Base-by-base conservation (phyloP, 345 rosid genomes). In the Lagerstroemia speciosa region DNA sequence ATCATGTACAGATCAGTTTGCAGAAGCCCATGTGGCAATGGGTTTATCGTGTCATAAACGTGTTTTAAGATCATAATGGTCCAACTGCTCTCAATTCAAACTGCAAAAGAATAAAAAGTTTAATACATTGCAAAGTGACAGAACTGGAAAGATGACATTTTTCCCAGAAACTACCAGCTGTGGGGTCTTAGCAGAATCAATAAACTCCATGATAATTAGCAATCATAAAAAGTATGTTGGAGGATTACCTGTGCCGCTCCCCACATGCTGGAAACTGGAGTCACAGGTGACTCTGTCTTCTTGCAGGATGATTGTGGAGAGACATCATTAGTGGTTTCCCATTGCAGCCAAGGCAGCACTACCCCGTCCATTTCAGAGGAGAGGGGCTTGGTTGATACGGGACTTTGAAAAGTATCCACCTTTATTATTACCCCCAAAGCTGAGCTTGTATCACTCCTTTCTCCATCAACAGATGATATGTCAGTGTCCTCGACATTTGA, bases 401-500 rank as follows among this genome's bases (percentile, higher is more conserved):
- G 71, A 65, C 78, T 81, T 37, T 77, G 83, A 68, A 74, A 77
- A 73, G 66, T 79, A 67, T 77, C 82, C 10, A 77, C 64, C 82
- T 84, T 86, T 16, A 40, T 32, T 34, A 61, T 70, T 67, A 85
- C 86, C 57, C 92, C 93, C 5, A 89, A 74, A 71, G 77, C 75
- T 40, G 99, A 91, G 81, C 95, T 89, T 15, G 96, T 84, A 68
- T 94, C 99, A 67, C 97, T 91, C 75, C 87, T 81, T 78, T 91
- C 97, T 67, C 95, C 99, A 62, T 94, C 99, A 37, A 94, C 46
- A 6, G 99, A 94, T 58, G 97, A 94, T 57, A 94, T 86, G 77
- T 94, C 99, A 0, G 96, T 89, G 76, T 94, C 97, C 78, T 94
- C 97, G 62, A 94, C 83, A 76, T 84, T 94, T 3, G 85, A 89